phyloP scores from a whole-genome alignment of 305 asterid species.

The Fraxinus velutina region DNA sequence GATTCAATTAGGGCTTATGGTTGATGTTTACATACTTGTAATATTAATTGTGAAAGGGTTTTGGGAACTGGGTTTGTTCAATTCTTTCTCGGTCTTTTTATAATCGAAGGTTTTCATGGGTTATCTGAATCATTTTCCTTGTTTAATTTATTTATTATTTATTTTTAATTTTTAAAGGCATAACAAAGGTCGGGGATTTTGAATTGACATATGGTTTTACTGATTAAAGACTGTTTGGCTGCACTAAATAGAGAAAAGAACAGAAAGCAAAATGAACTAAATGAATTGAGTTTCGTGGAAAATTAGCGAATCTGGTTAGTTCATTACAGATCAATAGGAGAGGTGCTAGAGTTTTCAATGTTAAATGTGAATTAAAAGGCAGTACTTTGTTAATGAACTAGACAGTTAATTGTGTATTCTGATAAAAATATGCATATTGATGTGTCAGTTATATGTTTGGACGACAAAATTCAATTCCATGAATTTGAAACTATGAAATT shows the following conservation, averaged over 20 bases:
- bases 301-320: neutral
- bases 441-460: neutral
- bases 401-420: neutral
- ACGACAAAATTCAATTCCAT: neutral
- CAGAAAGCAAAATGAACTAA: neutral
- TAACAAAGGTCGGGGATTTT: neutral
- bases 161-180: neutral
- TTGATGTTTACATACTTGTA: neutral
- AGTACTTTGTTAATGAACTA: neutral
- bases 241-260: neutral
- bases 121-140: neutral
- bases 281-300: neutral
- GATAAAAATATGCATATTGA: neutral
- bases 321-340: neutral
- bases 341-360: neutral
- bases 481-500: neutral
- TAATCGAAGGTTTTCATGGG: neutral
- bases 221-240: neutral
- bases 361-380: neutral
- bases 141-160: neutral
- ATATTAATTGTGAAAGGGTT: neutral
- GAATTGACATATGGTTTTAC: neutral
- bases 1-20: neutral
- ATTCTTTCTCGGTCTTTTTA: neutral
- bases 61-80: neutral